A percentile compares a stretch with the other conserved stretches of the same genome.
Evolutionary conservation across 352 stramenopile genomes (phyloP).

Genomic region (Blastocystis sp.): DNA sequence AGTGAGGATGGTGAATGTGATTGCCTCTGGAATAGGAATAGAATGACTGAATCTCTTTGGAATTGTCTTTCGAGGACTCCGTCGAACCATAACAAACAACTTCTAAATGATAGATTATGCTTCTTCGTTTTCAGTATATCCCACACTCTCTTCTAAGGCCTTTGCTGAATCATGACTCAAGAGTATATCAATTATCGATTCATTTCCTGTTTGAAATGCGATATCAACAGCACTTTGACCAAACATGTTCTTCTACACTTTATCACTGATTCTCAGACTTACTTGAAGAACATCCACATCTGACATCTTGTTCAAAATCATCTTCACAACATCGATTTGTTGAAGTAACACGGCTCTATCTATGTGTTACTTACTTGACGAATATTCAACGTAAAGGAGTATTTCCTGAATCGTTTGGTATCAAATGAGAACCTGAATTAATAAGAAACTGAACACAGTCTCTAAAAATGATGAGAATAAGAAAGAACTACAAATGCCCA

Average conservation of each 20-base stretch:
- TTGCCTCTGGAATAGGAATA: not conserved
- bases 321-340: constrained; percentile 12
- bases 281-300: constrained; percentile 4
- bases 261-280: not conserved
- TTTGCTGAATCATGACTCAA: constrained; percentile 36
- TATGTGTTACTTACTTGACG: not conserved
- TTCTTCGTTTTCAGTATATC: constrained; percentile 34
- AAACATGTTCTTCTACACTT: constrained; percentile 51
- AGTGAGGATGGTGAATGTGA: not conserved
- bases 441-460: not conserved
- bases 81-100: constrained; percentile 26
- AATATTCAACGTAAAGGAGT: not conserved
- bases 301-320: not conserved
- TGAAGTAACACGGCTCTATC: constrained; percentile 5
- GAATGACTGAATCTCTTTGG: not conserved
- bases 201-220: constrained; percentile 34
- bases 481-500: not conserved
- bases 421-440: too few species aligned
- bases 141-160: not conserved
- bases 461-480: not conserved
- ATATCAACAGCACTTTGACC: constrained; percentile 23
- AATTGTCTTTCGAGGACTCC: not conserved
- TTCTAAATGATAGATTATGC: constrained; percentile 18
- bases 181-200: constrained; percentile 6
- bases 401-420: constrained; percentile 15